Percentiles rank a stretch among this genome's conserved stretches.
These are phyloP conservation scores for Houttuynia cordata DNA, from an alignment of 164 flowering plant species.

Conservation along the genomic window DNA sequence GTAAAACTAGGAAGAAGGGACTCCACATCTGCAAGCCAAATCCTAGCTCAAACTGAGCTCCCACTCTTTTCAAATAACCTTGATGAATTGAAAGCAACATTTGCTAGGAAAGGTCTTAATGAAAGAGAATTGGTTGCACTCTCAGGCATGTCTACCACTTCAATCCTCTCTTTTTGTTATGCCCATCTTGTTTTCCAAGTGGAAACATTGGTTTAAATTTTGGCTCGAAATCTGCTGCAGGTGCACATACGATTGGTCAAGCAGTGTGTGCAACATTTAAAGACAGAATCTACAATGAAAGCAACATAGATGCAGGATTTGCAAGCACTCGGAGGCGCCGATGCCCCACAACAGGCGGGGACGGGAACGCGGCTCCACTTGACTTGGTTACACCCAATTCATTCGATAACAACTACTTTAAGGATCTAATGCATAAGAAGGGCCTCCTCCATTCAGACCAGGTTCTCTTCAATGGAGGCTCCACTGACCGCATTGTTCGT, in stretches of 20 bases:
- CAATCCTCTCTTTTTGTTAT: background rate
- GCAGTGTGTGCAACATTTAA: constrained; percentile 20
- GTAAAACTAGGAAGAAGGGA: too few relatives aligned
- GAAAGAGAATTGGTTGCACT: too few relatives aligned
- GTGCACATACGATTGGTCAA: constrained; percentile 39
- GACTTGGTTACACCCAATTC: too few relatives aligned
- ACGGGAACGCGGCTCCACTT: too few relatives aligned
- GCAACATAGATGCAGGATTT: too few relatives aligned
- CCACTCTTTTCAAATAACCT: constrained; percentile 6
- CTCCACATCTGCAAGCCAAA: too few relatives aligned
- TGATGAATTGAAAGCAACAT: background rate
- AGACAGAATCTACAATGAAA: too few relatives aligned
- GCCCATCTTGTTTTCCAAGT: background rate
- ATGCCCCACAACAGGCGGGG: too few relatives aligned
- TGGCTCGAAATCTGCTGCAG: constrained; percentile 2
- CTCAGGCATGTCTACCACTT: too few relatives aligned
- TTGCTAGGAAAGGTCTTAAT: constrained; percentile 1
- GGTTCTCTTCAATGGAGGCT: too few relatives aligned
- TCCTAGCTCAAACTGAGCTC: background rate
- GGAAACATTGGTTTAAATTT: background rate
- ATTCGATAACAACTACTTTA: constrained; percentile 41
- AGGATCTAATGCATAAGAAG: constrained; percentile 17
- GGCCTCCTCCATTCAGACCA: constrained; percentile 12
- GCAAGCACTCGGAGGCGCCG: too few relatives aligned
- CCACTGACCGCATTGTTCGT: too few relatives aligned